Conservation (phyloP, 495 filamentous ascomycete genomes). For the Corynascus novoguineensis region DNA sequence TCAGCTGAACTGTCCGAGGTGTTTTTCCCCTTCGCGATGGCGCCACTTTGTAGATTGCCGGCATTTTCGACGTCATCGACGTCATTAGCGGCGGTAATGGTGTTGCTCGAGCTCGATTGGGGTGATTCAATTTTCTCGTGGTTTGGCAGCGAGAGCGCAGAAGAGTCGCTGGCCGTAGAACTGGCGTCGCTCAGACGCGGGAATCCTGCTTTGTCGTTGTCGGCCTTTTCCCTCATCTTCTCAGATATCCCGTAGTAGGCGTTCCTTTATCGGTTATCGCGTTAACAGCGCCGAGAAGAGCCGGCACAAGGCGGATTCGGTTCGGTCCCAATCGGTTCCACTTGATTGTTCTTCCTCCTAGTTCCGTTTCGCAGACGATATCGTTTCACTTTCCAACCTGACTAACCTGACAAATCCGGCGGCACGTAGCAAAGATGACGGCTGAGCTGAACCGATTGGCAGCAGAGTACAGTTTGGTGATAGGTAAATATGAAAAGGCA, state of each 20-base stretch:
- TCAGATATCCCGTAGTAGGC: no score
- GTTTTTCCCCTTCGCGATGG: no score
- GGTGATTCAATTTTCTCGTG: background rate
- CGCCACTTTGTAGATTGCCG: background rate
- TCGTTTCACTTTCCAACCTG: no score
- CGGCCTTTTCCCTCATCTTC: background rate
- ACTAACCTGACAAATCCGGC: no score
- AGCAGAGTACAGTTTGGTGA: background rate
- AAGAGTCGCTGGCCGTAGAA: background rate
- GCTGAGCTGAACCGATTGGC: background rate
- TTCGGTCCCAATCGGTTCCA: background rate
- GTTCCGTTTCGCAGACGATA: background rate
- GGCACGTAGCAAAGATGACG: background rate
- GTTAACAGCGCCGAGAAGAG: background rate
- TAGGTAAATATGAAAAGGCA: background rate
- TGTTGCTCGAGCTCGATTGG: background rate
- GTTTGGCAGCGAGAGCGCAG: background rate
- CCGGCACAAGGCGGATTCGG: background rate
- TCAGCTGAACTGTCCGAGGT: background rate
- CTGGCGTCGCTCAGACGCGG: conserved; percentile 2
- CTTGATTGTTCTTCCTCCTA: background rate
- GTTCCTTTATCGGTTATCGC: background rate
- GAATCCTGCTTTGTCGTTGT: background rate
- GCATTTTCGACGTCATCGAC: background rate
- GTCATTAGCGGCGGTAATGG: background rate